Conservation (phyloP, 306 rosid genomes). For the Medicago lupulina region DNA sequence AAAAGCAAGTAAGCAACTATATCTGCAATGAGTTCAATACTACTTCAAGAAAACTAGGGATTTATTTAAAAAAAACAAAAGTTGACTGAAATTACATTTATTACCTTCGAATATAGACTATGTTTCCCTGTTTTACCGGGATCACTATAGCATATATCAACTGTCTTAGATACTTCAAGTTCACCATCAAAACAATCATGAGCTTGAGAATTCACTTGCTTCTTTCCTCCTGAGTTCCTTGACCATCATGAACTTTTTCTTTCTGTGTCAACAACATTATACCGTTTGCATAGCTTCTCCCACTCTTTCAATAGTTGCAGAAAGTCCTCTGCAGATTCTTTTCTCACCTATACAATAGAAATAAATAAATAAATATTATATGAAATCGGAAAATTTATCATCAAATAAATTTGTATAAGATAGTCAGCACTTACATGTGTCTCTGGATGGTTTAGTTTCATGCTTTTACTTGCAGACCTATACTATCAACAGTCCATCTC, state of each 20-base stretch:
- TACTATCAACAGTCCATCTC: slow-evolving; percentile 92
- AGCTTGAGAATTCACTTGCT: slow-evolving; percentile 34
- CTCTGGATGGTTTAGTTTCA: slow-evolving; percentile 82
- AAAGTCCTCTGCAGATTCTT: slow-evolving; percentile 85
- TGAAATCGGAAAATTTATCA: slow-evolving; percentile 15
- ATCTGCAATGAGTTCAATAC: background rate
- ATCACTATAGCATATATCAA: slow-evolving; percentile 86
- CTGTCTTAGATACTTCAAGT: slow-evolving; percentile 67
- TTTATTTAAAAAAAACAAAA: slow-evolving; percentile 2
- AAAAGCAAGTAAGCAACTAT: background rate
- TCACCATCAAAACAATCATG: slow-evolving; percentile 42
- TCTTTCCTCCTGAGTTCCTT: slow-evolving; percentile 41
- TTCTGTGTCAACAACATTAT: slow-evolving; percentile 45
- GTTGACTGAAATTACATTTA: slow-evolving; percentile 31
- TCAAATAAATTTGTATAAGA: slow-evolving; percentile 33
- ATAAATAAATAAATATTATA: slow-evolving; percentile 25
- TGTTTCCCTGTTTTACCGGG: slow-evolving; percentile 66
- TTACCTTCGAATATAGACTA: slow-evolving; percentile 78
- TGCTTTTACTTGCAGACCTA: slow-evolving; percentile 73
- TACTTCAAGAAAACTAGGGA: slow-evolving; percentile 29
- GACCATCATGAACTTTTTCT: slow-evolving; percentile 45
- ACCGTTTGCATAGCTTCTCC: slow-evolving; percentile 80
- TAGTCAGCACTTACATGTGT: slow-evolving; percentile 63
- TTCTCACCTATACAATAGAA: slow-evolving; percentile 70
- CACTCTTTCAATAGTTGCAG: slow-evolving; percentile 79